These are phyloP conservation scores for Pseudevernia furfuracea DNA, from an alignment of 495 filamentous ascomycete species.

Conservation along the genomic window DNA sequence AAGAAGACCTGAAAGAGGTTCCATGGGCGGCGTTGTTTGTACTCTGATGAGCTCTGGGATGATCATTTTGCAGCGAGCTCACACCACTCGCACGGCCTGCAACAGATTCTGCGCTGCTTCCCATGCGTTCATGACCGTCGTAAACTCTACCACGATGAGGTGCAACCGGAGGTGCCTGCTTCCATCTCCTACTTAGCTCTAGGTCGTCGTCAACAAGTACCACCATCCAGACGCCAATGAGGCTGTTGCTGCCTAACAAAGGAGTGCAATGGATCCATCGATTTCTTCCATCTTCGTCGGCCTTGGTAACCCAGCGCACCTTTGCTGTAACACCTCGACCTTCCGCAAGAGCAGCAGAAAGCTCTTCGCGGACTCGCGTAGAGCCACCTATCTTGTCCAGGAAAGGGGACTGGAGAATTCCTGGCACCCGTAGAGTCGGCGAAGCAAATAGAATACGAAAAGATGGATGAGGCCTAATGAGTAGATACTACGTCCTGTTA, in stretches of 20 bases:
- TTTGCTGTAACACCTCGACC: constrained; percentile 60
- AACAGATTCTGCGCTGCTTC: constrained; percentile 18
- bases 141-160: constrained; percentile 25
- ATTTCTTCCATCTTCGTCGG: constrained; percentile 42
- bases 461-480: constrained; percentile 56
- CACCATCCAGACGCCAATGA: constrained; percentile 58
- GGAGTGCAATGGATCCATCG: constrained; percentile 59
- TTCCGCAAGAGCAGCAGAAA: constrained; percentile 47
- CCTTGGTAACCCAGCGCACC: constrained; percentile 49
- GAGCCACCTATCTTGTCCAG: constrained; percentile 51
- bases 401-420: constrained; percentile 57
- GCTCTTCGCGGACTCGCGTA: constrained; percentile 45
- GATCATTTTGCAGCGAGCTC: constrained; percentile 4
- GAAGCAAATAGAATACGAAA: constrained; percentile 59
- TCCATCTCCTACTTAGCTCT: constrained; percentile 22
- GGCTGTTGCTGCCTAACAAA: constrained; percentile 48
- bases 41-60: constrained; percentile 11
- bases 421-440: constrained; percentile 54
- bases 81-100: constrained; percentile 8
- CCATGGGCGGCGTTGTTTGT: constrained; percentile 7
- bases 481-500: constrained; percentile 44
- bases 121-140: constrained; percentile 16
- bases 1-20: constrained; percentile 21
- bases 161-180: constrained; percentile 26
- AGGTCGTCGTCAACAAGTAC: constrained; percentile 47